A percentile compares a stretch with the other conserved stretches of the same genome.
These are phyloP conservation scores for Scedosporium apiospermum DNA, from an alignment of 2,329 filamentous ascomycete species.

Conservation along the genomic window DNA sequence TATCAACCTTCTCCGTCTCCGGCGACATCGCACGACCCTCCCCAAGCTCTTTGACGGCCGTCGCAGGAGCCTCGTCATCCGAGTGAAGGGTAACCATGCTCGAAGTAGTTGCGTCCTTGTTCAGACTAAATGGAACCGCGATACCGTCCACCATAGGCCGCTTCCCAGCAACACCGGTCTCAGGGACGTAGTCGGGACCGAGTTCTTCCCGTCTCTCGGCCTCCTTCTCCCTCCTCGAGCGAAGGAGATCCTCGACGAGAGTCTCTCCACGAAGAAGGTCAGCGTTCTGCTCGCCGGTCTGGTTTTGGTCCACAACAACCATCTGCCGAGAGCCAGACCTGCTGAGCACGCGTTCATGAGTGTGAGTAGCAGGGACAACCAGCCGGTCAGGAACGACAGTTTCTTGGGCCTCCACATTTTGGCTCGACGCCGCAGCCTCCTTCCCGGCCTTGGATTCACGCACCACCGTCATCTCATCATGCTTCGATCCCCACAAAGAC, in stretches of 20 bases:
- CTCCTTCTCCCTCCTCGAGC: slow-evolving; percentile 28
- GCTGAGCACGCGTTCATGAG: slow-evolving; percentile 17
- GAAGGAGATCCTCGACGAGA: slow-evolving; percentile 32
- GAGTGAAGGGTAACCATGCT: slow-evolving; percentile 60
- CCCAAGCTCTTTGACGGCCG: not conserved
- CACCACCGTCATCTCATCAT: slow-evolving; percentile 67
- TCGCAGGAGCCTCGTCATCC: slow-evolving; percentile 14
- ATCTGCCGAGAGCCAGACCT: slow-evolving; percentile 33
- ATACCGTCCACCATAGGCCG: slow-evolving; percentile 59
- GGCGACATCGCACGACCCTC: not conserved
- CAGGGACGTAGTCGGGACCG: slow-evolving; percentile 27
- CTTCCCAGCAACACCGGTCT: slow-evolving; percentile 47
- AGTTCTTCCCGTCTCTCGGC: slow-evolving; percentile 12
- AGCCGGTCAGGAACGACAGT: not conserved
- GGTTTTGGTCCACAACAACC: slow-evolving; percentile 41
- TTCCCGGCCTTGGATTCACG: slow-evolving; percentile 44
- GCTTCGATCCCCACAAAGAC: slow-evolving; percentile 81
- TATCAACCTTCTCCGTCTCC: too few species aligned
- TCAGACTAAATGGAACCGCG: slow-evolving; percentile 63
- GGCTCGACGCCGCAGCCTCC: slow-evolving; percentile 12
- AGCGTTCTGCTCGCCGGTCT: slow-evolving; percentile 24
- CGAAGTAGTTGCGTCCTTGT: slow-evolving; percentile 52
- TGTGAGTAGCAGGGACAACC: slow-evolving; percentile 1
- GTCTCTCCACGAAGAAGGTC: slow-evolving; percentile 23
- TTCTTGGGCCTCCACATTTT: not conserved